Evolutionary conservation across 2,329 filamentous ascomycete genomes (phyloP).

Genomic region (Clonostachys chloroleuca): DNA sequence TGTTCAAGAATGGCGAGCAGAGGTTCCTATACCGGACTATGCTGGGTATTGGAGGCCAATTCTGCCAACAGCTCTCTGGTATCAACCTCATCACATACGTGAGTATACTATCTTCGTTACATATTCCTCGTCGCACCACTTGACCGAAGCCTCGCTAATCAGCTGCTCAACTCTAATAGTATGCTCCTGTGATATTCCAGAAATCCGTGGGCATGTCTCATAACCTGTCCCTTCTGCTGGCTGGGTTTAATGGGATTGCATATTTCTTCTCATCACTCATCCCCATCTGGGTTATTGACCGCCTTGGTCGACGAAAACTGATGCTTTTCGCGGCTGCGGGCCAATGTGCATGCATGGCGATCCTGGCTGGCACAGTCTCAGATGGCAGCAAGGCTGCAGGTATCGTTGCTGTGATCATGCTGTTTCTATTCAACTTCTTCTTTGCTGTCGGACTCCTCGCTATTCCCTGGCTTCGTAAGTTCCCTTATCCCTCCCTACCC

Average conservation of each 20-base stretch:
- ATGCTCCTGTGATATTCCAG: constrained; percentile 32
- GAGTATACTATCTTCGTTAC: neutral
- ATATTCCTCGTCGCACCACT: neutral
- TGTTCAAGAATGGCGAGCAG: constrained; percentile 7
- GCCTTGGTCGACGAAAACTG: constrained; percentile 31
- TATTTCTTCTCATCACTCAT: constrained; percentile 33
- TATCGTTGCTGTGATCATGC: constrained; percentile 31
- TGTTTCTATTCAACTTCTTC: constrained; percentile 32
- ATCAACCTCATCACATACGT: constrained; percentile 2
- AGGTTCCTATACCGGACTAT: constrained; percentile 2
- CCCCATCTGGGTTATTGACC: constrained; percentile 40
- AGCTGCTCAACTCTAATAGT: neutral
- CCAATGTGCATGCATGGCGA: constrained; percentile 31
- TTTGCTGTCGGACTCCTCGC: constrained; percentile 24
- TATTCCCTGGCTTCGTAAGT: constrained; percentile 16
- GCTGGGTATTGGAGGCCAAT: constrained; percentile 35
- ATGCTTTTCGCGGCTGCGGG: constrained; percentile 16
- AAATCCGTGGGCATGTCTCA: constrained; percentile 32
- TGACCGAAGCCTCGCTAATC: neutral
- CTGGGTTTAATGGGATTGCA: constrained; percentile 46
- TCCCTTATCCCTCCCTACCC: neutral
- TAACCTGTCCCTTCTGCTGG: constrained; percentile 42
- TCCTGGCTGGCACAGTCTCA: constrained; percentile 15
- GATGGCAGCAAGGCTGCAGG: constrained; percentile 13
- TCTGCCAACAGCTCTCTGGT: constrained; percentile 14